Evolutionary conservation across 169 alveolate genomes (phyloP).

Genomic region (Plasmodium inui): DNA sequence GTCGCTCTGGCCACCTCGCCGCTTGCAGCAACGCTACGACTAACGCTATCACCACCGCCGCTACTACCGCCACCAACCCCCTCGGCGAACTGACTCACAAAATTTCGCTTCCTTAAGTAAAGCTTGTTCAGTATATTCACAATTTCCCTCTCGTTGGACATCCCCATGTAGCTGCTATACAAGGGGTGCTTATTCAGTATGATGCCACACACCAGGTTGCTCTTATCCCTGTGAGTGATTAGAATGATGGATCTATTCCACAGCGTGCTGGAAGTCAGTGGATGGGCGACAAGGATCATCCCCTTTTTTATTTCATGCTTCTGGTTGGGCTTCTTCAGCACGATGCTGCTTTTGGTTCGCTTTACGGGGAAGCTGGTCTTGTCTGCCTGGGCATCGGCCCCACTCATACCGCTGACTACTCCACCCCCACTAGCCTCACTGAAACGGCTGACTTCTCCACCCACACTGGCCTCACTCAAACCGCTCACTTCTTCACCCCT

Average conservation of each 20-base stretch:
- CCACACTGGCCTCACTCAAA: neutral
- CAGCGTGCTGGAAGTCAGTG: constrained; percentile 32
- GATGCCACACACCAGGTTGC: constrained; percentile 63
- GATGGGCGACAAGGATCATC: constrained; percentile 39
- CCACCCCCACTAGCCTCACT: neutral
- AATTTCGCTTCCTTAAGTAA: constrained; percentile 15
- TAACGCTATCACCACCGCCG: neutral
- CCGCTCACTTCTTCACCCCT: no score
- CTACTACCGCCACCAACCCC: neutral
- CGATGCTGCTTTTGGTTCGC: neutral
- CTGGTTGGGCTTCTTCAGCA: neutral
- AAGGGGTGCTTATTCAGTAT: constrained; percentile 69
- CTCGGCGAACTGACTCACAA: neutral
- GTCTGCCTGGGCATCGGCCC: neutral
- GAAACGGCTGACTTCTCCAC: no score
- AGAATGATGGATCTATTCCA: constrained; percentile 62
- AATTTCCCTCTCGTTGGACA: constrained; percentile 25
- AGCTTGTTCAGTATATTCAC: constrained; percentile 24
- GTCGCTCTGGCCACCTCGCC: neutral
- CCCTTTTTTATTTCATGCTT: constrained; percentile 69
- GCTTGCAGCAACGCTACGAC: neutral
- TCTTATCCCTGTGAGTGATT: constrained; percentile 59
- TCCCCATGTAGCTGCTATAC: constrained; percentile 19
- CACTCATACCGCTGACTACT: neutral
- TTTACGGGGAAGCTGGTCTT: neutral